These are phyloP conservation scores for Candida parachauliodes DNA, from an alignment of 805 yeast genomes.

Conservation along the genomic window DNA sequence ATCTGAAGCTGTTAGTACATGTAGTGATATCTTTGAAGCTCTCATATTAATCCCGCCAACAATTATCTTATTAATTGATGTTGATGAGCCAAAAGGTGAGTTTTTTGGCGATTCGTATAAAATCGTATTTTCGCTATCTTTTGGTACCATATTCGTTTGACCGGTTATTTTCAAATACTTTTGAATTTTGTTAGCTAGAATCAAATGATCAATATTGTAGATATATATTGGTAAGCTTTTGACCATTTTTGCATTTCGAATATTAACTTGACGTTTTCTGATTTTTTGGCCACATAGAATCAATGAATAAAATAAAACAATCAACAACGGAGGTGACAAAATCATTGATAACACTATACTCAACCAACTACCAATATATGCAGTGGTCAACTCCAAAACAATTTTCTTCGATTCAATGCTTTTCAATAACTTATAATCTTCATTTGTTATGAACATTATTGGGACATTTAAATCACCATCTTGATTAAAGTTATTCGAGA, in stretches of 20 bases:
- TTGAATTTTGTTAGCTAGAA: slow-evolving; percentile 21
- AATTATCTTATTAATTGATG: slow-evolving; percentile 33
- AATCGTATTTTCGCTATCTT: slow-evolving; percentile 6
- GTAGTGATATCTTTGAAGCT: slow-evolving; percentile 14
- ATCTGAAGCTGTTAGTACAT: slow-evolving; percentile 24
- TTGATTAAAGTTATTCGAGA: slow-evolving; percentile 41
- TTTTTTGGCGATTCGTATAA: slow-evolving; percentile 12
- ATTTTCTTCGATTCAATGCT: slow-evolving; percentile 8
- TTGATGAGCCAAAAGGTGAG: slow-evolving; percentile 15
- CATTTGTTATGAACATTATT: slow-evolving; percentile 47
- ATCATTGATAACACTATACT: slow-evolving; percentile 39
- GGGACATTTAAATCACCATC: slow-evolving; percentile 42
- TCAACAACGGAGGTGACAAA: slow-evolving; percentile 39
- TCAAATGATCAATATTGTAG: slow-evolving; percentile 32
- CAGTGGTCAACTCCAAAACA: slow-evolving; percentile 24
- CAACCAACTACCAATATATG: slow-evolving; percentile 35
- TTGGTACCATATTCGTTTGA: slow-evolving; percentile 18
- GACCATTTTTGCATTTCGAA: slow-evolving; percentile 29
- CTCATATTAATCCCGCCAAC: slow-evolving; percentile 41
- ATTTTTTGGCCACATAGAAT: slow-evolving; percentile 28
- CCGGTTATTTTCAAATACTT: slow-evolving; percentile 30
- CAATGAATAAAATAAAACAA: slow-evolving; percentile 29
- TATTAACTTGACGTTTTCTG: slow-evolving; percentile 23
- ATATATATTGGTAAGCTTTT: slow-evolving; percentile 36
- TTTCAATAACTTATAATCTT: slow-evolving; percentile 31